Evolutionary conservation across 768 basidiomycete genomes (phyloP), one percentile per base, ranked within the genome.

Genomic region (Hypsizygus marmoreus): DNA sequence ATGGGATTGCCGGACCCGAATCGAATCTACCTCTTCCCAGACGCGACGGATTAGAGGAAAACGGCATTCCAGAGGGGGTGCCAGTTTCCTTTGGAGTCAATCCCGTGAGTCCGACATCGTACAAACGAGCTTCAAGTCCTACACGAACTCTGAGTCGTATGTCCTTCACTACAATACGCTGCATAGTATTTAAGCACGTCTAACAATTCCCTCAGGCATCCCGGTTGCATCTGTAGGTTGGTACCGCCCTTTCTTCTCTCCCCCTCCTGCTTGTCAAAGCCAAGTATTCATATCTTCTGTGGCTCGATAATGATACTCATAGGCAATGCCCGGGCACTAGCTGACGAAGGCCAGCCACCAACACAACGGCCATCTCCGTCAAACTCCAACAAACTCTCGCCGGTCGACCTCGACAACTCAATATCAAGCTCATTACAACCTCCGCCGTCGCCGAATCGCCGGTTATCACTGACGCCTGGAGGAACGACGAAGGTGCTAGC

Each of bases 401-500:
- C 70, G 7, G 60, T 65, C 55, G 77, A 79, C 45, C 54, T 67
- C 19, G 67, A 65, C 48, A 37, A 66, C 7, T 64, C 68, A 23
- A 55, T 68, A 8, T 62, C 68, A 14, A 62, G 70, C 17, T 72
- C 75, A 6, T 65, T 77, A 1, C 72, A 69, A 43, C 74, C 76
- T 4, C 79, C 84, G 11, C 67, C 71, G 4, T 78, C 85, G n/a
- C 77, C 73, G 7, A 73, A 68, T 52, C 65, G 73, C 55, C 77
- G 84, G 37, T 64, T 77, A 8, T 75, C 88, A 4, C 71, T 88
- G 34, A 82, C 84, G 11, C 85, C 88, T 1, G 86, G 84, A 1
- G 87, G 86, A 6, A 93, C 90, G 8, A 91, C 91, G 12, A 91
- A 88, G 59, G 92, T 95, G 19, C 73, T 95, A 43, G 88, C 88